These are phyloP conservation scores for Nasturtium officinale DNA, from an alignment of 345 rosid genomes.

Conservation along the genomic window DNA sequence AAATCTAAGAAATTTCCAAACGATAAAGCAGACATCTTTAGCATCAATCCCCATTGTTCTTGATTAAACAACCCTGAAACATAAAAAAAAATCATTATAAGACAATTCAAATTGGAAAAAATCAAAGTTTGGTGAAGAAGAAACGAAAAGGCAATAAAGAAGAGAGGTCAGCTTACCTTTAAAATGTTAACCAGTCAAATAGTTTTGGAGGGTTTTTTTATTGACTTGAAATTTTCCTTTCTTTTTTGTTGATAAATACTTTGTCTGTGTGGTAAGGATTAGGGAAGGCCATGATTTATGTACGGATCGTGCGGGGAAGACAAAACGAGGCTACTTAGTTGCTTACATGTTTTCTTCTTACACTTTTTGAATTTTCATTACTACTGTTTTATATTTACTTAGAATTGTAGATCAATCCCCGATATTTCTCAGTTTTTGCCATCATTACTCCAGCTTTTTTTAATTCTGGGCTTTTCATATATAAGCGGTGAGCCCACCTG, in stretches of 20 bases:
- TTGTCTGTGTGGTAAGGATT: not conserved
- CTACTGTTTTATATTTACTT: not conserved
- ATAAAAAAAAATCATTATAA: conserved; percentile 1
- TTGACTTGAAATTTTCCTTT: conserved; percentile 15
- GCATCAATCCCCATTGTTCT: conserved; percentile 55
- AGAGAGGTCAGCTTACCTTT: conserved; percentile 44
- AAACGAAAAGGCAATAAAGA: not conserved
- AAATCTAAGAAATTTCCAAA: conserved; percentile 48
- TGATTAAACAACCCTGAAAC: conserved; percentile 15
- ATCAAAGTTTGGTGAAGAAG: not conserved
- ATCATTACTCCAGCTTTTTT: not conserved
- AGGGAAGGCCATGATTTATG: conserved; percentile 19
- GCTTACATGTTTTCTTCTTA: conserved; percentile 29
- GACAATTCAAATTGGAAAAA: not conserved
- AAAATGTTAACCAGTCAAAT: conserved; percentile 42
- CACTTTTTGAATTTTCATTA: conserved; percentile 17
- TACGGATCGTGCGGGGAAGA: conserved; percentile 43
- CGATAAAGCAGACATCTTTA: conserved; percentile 48
- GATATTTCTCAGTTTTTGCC: not conserved
- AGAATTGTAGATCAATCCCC: conserved; percentile 10
- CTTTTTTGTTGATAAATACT: conserved; percentile 10
- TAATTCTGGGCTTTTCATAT: not conserved
- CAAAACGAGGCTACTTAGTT: conserved; percentile 38
- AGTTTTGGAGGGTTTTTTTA: conserved; percentile 1
- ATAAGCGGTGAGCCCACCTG: not conserved